Evolutionary conservation across 2,329 filamentous ascomycete species (phyloP).

Genomic region (Exophiala mesophila): DNA sequence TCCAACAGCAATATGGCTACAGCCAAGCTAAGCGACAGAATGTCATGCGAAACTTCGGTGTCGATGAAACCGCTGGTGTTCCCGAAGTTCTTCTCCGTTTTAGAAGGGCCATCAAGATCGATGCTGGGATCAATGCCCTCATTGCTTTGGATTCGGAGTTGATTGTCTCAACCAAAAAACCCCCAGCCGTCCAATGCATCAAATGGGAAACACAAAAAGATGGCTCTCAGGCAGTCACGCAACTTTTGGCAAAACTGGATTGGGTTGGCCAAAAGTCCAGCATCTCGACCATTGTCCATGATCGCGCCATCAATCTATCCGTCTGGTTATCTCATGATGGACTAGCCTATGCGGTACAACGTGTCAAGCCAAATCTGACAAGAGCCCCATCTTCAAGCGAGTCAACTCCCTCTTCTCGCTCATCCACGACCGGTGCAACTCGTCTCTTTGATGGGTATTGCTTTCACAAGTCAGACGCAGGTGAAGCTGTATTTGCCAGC

Average conservation of each 20-base stretch:
- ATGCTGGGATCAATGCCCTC: constrained; percentile 85
- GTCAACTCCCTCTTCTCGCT: constrained; percentile 34
- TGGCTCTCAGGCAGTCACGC: constrained; percentile 82
- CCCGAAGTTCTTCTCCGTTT: constrained; percentile 87
- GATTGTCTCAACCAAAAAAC: constrained; percentile 84
- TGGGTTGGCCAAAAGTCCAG: constrained; percentile 76
- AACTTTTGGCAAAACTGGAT: constrained; percentile 78
- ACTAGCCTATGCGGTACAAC: constrained; percentile 84
- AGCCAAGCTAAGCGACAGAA: constrained; percentile 44
- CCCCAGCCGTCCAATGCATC: constrained; percentile 93
- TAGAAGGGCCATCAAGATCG: constrained; percentile 95
- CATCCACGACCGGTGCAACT: constrained; percentile 35
- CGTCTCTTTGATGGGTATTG: constrained; percentile 84
- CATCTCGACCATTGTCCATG: constrained; percentile 82
- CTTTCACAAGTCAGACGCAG: constrained; percentile 69
- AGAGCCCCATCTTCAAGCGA: constrained; percentile 30
- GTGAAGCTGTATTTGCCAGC: constrained; percentile 66
- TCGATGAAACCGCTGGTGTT: constrained; percentile 76
- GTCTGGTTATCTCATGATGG: constrained; percentile 91
- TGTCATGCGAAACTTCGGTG: constrained; percentile 53
- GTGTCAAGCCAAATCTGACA: constrained; percentile 44
- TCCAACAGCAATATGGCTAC: constrained; percentile 69
- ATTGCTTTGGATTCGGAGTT: constrained; percentile 89
- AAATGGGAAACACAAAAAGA: constrained; percentile 81
- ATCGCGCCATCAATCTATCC: constrained; percentile 91